Base-by-base conservation (phyloP, 768 basidiomycete genomes). In the Tylopilus sp. region DNA sequence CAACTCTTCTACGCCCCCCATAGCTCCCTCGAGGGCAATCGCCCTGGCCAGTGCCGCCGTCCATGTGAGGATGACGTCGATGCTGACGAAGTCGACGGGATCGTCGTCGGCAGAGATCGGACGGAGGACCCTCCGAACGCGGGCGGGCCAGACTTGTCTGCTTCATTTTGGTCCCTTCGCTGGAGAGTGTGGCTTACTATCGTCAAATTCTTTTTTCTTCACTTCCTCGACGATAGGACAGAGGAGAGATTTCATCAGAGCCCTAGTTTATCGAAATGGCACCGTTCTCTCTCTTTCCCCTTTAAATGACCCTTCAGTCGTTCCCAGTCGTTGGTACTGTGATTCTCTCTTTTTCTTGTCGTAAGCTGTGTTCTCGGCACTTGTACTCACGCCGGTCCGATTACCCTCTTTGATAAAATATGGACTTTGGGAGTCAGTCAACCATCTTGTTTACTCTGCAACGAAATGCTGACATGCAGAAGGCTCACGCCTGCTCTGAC, bases 51-150 rank as follows among this genome's bases (percentile, higher is more conserved):
- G n/a, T n/a, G n/a, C n/a, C n/a, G n/a, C n/a, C n/a, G n/a, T n/a
- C 7, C 53, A 62, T 30, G 61, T 17, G 73, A 73, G 25, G 64
- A 61, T 13, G 72, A 66, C 31, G 20, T 36, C 25, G 57, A 69
- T 9, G 69, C 61, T 6, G 74, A 73, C 26, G 69, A 74, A 47
- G 81, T 89, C 8, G 79, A 91, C 65, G 80, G 87, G 70, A 79
- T 89, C 20, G 81, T 91, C 21, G 88, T 91, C 15, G 88, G 91
- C 66, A 77, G 86, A 42, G 70, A 75, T 28, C 87, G 85, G 86
- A 71, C 76, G 3, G 81, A 82, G 49, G 80, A 81, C 53, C 81
- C 15, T 82, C 84, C 25, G 75, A 78, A 71, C 47, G 58, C 17
- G 74, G 68, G 17, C 75, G 74, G 15, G 78, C 82, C 39, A 80